These are phyloP conservation scores for Pleurotus cornucopiae DNA, from an alignment of 768 basidiomycete genomes.

Conservation along the genomic window DNA sequence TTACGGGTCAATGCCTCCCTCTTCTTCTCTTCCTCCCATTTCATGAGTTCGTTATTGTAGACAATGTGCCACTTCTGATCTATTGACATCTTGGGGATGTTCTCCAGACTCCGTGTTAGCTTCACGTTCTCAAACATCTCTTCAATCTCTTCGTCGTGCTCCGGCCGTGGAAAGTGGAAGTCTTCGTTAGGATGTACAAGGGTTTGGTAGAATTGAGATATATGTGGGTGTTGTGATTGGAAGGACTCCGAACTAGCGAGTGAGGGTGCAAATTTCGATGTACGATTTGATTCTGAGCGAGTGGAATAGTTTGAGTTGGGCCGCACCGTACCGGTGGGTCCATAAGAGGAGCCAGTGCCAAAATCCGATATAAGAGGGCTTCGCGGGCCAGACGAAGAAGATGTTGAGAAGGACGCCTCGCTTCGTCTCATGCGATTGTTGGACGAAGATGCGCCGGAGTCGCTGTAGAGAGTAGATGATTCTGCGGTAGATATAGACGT, in stretches of 20 bases:
- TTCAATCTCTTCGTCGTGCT: slow-evolving; percentile 74
- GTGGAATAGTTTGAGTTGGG: slow-evolving; percentile 47
- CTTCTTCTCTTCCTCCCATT: slow-evolving; percentile 71
- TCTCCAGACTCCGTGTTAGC: slow-evolving; percentile 61
- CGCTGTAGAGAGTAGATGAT: slow-evolving; percentile 56
- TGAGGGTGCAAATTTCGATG: slow-evolving; percentile 60
- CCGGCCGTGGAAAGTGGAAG: slow-evolving; percentile 76
- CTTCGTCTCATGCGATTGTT: slow-evolving; percentile 41
- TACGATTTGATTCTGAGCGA: slow-evolving; percentile 53
- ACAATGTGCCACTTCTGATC: slow-evolving; percentile 95
- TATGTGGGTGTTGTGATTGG: slow-evolving; percentile 34
- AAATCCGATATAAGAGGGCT: slow-evolving; percentile 54
- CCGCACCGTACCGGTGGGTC: slow-evolving; percentile 36
- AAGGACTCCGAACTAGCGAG: slow-evolving; percentile 51
- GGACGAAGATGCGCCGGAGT: slow-evolving; percentile 35
- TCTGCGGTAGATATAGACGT: slow-evolving; percentile 50
- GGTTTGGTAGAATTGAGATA: slow-evolving; percentile 1
- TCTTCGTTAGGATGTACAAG: slow-evolving; percentile 25
- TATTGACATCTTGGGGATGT: slow-evolving; percentile 55
- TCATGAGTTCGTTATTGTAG: slow-evolving; percentile 72
- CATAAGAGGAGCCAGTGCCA: slow-evolving; percentile 22
- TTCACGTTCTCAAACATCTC: slow-evolving; percentile 75
- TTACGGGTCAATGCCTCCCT: slow-evolving; percentile 59
- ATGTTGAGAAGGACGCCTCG: slow-evolving; percentile 39
- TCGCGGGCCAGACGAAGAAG: slow-evolving; percentile 38